These are phyloP conservation scores for Botryotinia narcissicola DNA, from an alignment of 2,329 filamentous ascomycete species.

Conservation along the genomic window DNA sequence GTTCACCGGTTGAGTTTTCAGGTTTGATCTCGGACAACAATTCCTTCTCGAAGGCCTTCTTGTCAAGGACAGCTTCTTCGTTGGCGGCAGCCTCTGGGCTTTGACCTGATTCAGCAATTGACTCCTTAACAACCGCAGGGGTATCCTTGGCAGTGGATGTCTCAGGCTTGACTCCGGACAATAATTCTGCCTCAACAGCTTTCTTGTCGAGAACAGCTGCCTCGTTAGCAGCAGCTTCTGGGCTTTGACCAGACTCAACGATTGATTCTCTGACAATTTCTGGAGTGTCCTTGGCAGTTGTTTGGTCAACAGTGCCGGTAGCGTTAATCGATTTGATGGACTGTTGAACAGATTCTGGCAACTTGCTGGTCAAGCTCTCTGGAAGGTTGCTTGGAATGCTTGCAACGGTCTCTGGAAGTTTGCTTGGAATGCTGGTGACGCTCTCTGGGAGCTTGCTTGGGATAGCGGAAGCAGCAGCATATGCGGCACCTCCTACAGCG, in stretches of 20 bases:
- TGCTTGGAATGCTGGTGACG: constrained; percentile 45
- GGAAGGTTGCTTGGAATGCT: constrained; percentile 51
- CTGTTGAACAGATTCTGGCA: constrained; percentile 54
- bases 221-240: constrained; percentile 69
- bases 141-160: constrained; percentile 46
- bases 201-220: constrained; percentile 73
- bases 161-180: constrained; percentile 57
- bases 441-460: constrained; percentile 52
- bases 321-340: constrained; percentile 49
- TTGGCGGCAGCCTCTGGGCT: constrained; percentile 70
- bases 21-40: constrained; percentile 63
- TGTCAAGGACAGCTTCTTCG: constrained; percentile 68
- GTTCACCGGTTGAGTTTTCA: constrained; percentile 34
- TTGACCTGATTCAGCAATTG: constrained; percentile 55
- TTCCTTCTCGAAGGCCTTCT: constrained; percentile 71
- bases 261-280: constrained; percentile 57
- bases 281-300: constrained; percentile 52
- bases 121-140: constrained; percentile 56
- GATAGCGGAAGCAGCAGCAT: constrained; percentile 47
- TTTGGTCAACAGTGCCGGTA: constrained; percentile 37
- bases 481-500: constrained; percentile 44
- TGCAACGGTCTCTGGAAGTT: constrained; percentile 47
- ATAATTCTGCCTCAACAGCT: constrained; percentile 69
- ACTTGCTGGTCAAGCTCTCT: constrained; percentile 50
- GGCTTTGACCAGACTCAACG: constrained; percentile 55